Conservation (phyloP, 768 basidiomycete genomes). For the Candolleomyces aberdarensis region DNA sequence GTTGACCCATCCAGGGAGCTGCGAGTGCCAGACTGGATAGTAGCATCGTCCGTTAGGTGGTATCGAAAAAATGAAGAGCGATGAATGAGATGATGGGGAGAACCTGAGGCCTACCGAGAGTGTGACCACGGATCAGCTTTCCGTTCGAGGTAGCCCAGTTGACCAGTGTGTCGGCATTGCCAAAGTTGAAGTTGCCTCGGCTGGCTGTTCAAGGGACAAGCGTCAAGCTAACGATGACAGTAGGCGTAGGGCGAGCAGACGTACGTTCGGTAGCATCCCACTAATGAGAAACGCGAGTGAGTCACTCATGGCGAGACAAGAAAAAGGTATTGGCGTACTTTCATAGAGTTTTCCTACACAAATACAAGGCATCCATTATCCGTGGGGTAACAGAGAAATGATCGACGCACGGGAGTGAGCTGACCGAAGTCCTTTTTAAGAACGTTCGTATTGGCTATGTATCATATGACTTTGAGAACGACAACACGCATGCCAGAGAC, state of each 20-base stretch:
- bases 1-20: constrained; percentile 42
- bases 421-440: constrained; percentile 33
- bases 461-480: neutral
- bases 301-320: neutral
- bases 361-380: neutral
- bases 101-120: constrained; percentile 22
- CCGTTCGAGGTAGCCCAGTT: constrained; percentile 39
- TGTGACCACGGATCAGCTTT: constrained; percentile 41
- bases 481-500: neutral
- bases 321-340: constrained; percentile 16
- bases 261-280: constrained; percentile 37
- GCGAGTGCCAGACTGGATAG: constrained; percentile 27
- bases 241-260: neutral
- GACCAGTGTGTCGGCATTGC: constrained; percentile 31
- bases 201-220: constrained; percentile 11
- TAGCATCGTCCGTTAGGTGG: constrained; percentile 8
- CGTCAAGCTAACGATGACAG: too few relatives aligned
- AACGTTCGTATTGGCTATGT: constrained; percentile 26
- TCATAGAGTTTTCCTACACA: constrained; percentile 36
- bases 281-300: constrained; percentile 10
- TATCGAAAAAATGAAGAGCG: neutral
- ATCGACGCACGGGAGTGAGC: constrained; percentile 28
- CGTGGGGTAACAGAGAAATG: neutral
- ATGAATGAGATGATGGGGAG: neutral
- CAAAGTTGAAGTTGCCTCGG: constrained; percentile 30